Conservation (phyloP, 345 rosid species). For the Bruguiera sexangula region DNA sequence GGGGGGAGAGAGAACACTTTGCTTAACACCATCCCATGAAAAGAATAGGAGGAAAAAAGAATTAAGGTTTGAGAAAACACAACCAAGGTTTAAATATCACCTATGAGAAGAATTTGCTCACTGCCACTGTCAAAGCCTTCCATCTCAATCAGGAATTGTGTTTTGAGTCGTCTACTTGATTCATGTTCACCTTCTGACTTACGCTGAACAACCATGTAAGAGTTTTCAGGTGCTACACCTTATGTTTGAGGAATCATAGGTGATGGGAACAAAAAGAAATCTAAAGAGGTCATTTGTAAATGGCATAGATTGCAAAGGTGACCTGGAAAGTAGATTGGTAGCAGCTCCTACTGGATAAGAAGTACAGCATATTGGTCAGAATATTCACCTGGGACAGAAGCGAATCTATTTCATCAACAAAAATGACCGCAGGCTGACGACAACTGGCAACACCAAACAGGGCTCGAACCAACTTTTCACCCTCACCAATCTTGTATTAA, state of each 20-base stretch:
- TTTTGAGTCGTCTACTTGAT: slow-evolving; percentile 91
- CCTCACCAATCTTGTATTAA: slow-evolving; percentile 83
- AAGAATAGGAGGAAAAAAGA: neutral
- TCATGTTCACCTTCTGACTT: slow-evolving; percentile 99
- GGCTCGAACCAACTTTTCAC: slow-evolving; percentile 97
- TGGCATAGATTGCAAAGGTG: neutral
- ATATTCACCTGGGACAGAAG: slow-evolving; percentile 82
- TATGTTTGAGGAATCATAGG: neutral
- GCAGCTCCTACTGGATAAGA: neutral
- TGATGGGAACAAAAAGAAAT: neutral
- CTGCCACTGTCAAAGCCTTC: slow-evolving; percentile 87
- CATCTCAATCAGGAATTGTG: slow-evolving; percentile 95
- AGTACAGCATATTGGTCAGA: slow-evolving; percentile 9
- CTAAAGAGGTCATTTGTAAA: neutral
- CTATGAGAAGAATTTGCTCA: slow-evolving; percentile 94
- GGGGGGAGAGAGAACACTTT: neutral
- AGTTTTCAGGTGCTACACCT: slow-evolving; percentile 12
- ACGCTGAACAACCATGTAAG: slow-evolving; percentile 53
- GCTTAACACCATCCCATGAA: neutral
- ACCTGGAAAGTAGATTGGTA: neutral
- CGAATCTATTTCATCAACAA: slow-evolving; percentile 97
- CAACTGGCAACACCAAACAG: slow-evolving; percentile 98
- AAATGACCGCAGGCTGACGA: slow-evolving; percentile 98
- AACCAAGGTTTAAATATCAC: slow-evolving; percentile 33
- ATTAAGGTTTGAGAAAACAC: neutral